Evolutionary conservation across 2,329 filamentous ascomycete species (phyloP), one percentile per base, ranked within the genome.

Genomic region (Magnaporthiopsis incrustans): DNA sequence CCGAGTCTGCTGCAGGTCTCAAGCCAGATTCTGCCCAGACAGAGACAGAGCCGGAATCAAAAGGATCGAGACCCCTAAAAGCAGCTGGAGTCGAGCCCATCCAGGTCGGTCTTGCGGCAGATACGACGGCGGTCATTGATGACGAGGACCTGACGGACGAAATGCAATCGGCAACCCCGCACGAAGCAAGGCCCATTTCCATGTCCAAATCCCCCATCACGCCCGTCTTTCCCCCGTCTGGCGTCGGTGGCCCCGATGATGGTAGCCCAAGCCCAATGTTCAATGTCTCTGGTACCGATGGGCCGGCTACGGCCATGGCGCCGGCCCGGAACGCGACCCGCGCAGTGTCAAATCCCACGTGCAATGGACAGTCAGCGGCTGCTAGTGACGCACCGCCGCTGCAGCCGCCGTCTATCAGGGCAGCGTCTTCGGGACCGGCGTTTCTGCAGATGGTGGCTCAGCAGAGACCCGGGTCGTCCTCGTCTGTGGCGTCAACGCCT

Each of bases 121-220:
- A 74, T 32, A 73, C 71, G 63, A 69, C 72, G 25, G 72, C 70
- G n/a, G 77, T 85, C 57, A 82, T 77, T 32, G 88, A 89, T n/a
- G 90, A 94, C 73, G 91, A 95, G 71, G 89, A 86, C 22, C 84
- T 93, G 67, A 89, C 96, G 84, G 90, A 96, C 65, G 92, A 96
- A 76, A 78, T 96, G 64, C 89, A 91, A 70, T 89, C 86, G 64
- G 92, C 92, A 33, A 92, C 89, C 2, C 79, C 96, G 25, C 84
- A 95, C 72, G 86, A 97, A 77, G 92, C 92, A n/a, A 89, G 88
- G 72, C 89, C 91, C 2, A 85, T 96, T 67, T 83, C 84, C 1
- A 87, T 95, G 11, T 87, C 89, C 27, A 93, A 92, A 74, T 92
- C 92, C n/a, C 91, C 92, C n/a, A 85, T 89, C 57, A 88, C 85